Percentiles rank a stretch among this genome's conserved stretches.
These are phyloP conservation scores for Protomyces inouyei DNA, from an alignment of 1,139 yeast species.

Conservation along the genomic window DNA sequence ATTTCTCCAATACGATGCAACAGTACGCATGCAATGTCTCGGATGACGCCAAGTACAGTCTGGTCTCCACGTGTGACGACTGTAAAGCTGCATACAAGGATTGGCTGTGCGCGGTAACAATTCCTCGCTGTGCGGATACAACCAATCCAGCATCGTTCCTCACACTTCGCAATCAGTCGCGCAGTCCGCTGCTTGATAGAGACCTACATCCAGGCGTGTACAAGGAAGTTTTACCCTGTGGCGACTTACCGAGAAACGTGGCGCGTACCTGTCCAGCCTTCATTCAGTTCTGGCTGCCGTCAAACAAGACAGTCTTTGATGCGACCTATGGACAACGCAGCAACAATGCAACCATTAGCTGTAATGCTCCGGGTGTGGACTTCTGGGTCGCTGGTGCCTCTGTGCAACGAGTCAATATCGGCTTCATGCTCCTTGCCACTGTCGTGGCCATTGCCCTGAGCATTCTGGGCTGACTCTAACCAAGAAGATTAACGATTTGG, in stretches of 20 bases:
- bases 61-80: slow-evolving; percentile 65
- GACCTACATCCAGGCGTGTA: slow-evolving; percentile 61
- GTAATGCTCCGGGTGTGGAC: slow-evolving; percentile 30
- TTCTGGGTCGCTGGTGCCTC: slow-evolving; percentile 20
- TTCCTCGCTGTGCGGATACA: slow-evolving; percentile 71
- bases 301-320: slow-evolving; percentile 30
- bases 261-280: slow-evolving; percentile 79
- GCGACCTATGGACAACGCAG: slow-evolving; percentile 25
- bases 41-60: slow-evolving; percentile 61
- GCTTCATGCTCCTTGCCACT: not conserved
- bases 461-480: too few relatives aligned
- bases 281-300: slow-evolving; percentile 72
- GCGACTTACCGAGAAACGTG: slow-evolving; percentile 69
- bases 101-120: slow-evolving; percentile 86
- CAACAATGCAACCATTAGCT: slow-evolving; percentile 22
- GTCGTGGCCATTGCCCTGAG: not conserved
- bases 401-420: not conserved
- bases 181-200: slow-evolving; percentile 50
- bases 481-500: too few relatives aligned
- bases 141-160: slow-evolving; percentile 8
- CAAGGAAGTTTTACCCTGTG: slow-evolving; percentile 81
- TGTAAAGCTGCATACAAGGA: slow-evolving; percentile 68
- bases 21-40: slow-evolving; percentile 73
- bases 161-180: slow-evolving; percentile 48
- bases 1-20: slow-evolving; percentile 71